These are phyloP conservation scores for Ichthyophonus hoferi DNA, from an alignment of 208 protist species.

Conservation along the genomic window DNA sequence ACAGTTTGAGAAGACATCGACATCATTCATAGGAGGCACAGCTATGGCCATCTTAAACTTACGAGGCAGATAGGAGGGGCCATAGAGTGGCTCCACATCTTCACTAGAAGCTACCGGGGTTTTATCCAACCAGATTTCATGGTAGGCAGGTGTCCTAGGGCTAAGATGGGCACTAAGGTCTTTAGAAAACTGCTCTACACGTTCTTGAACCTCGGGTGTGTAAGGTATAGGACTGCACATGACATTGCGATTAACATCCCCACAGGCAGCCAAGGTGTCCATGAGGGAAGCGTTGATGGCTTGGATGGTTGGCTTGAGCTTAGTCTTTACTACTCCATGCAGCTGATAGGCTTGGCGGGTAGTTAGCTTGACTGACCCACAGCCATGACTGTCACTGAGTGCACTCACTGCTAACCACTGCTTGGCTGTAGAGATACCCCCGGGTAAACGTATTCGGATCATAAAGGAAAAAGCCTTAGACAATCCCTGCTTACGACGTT, in stretches of 20 bases:
- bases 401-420: slow-evolving; percentile 50
- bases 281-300: slow-evolving; percentile 51
- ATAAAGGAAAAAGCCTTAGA: slow-evolving; percentile 56
- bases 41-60: slow-evolving; percentile 61
- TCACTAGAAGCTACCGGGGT: slow-evolving; percentile 27
- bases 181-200: slow-evolving; percentile 39
- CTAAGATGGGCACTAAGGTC: slow-evolving; percentile 47
- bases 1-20: slow-evolving; percentile 48
- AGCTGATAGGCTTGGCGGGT: slow-evolving; percentile 60
- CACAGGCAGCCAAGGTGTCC: slow-evolving; percentile 55
- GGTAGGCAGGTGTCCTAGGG: slow-evolving; percentile 53
- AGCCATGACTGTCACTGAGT: slow-evolving; percentile 35
- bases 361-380: slow-evolving; percentile 53
- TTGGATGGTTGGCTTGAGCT: slow-evolving; percentile 48
- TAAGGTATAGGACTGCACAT: slow-evolving; percentile 54
- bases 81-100: slow-evolving; percentile 41
- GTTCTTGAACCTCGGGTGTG: slow-evolving; percentile 25
- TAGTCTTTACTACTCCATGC: slow-evolving; percentile 48
- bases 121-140: slow-evolving; percentile 59
- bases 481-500: slow-evolving; percentile 1
- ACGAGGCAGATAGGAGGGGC: slow-evolving; percentile 50
- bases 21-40: slow-evolving; percentile 52
- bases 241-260: slow-evolving; percentile 57
- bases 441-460: slow-evolving; percentile 52
- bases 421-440: slow-evolving; percentile 48